A percentile compares a stretch with the other conserved stretches of the same genome.
These are phyloP conservation scores for Immersiporthe knoxdaviesiana DNA, from an alignment of 2,329 filamentous ascomycete genomes.

Conservation along the genomic window DNA sequence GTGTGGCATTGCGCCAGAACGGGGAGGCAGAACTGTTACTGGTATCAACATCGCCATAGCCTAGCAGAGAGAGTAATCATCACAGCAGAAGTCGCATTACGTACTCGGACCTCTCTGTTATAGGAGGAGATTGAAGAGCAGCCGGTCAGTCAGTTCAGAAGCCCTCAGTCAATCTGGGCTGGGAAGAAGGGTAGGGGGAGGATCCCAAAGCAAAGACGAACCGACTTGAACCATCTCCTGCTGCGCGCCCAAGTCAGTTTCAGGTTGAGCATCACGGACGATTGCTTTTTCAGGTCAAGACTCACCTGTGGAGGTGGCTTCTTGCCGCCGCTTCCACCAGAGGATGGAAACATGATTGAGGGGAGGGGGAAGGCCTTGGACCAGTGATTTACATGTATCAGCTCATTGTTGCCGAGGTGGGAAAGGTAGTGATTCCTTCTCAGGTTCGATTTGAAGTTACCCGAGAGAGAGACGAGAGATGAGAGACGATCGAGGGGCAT, in stretches of 20 bases:
- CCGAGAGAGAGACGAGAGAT: neutral
- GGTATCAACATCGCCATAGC: conserved; percentile 36
- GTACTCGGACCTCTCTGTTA: conserved; percentile 66
- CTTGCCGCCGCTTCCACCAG: conserved; percentile 65
- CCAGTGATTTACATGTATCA: conserved; percentile 13
- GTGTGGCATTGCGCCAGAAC: conserved; percentile 73
- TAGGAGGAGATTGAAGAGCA: conserved; percentile 26
- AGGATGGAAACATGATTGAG: conserved; percentile 64
- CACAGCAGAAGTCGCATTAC: conserved; percentile 38
- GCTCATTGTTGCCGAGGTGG: conserved; percentile 28
- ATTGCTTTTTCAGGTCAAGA: conserved; percentile 29
- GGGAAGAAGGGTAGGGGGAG: neutral
- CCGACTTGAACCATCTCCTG: conserved; percentile 99
- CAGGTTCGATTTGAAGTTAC: neutral
- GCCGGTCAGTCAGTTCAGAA: conserved; percentile 38
- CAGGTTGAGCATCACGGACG: conserved; percentile 26
- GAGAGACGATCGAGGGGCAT: neutral
- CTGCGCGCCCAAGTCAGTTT: conserved; percentile 46
- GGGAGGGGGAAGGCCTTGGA: neutral
- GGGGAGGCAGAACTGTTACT: conserved; percentile 75
- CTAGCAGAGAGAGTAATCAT: neutral
- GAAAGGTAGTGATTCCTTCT: conserved; percentile 19
- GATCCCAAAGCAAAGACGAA: conserved; percentile 51
- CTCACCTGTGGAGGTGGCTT: conserved; percentile 74
- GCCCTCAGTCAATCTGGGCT: conserved; percentile 30